Evolutionary conservation across 805 yeast genomes (phyloP).

Genomic region (Tetrapisispora taiwanensis): DNA sequence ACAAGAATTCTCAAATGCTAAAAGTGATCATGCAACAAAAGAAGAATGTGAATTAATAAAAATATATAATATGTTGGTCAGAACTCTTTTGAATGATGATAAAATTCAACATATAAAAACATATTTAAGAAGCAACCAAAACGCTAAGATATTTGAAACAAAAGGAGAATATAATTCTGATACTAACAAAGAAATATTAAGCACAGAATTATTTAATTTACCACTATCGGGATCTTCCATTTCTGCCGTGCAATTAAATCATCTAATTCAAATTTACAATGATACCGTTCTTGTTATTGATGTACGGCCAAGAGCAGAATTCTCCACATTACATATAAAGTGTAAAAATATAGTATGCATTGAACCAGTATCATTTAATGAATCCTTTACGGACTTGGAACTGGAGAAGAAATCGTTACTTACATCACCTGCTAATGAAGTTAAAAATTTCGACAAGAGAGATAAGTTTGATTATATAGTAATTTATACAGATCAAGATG

Average conservation of each 20-base stretch:
- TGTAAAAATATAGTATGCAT: constrained; percentile 54
- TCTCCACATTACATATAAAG: constrained; percentile 52
- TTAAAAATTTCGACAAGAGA: constrained; percentile 42
- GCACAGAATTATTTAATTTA: neutral
- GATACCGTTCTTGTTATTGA: constrained; percentile 52
- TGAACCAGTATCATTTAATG: constrained; percentile 56
- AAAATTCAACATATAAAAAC: constrained; percentile 19
- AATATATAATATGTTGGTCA: constrained; percentile 26
- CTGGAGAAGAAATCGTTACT: constrained; percentile 52
- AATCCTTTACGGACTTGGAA: constrained; percentile 48
- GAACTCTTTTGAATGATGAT: constrained; percentile 23
- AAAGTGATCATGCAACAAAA: constrained; percentile 8
- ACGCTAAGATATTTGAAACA: neutral
- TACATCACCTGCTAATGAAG: constrained; percentile 48
- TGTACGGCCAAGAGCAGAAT: constrained; percentile 51
- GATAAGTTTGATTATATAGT: constrained; percentile 52
- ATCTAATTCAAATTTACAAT: constrained; percentile 8
- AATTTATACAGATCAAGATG: constrained; percentile 33
- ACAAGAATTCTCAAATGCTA: constrained; percentile 16
- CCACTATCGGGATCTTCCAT: constrained; percentile 9
- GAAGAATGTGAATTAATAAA: constrained; percentile 21
- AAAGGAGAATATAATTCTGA: neutral
- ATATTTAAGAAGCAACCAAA: constrained; percentile 15
- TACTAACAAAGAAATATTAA: neutral
- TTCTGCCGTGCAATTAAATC: constrained; percentile 8